Percentiles rank a stretch among this genome's conserved stretches.
Conservation (phyloP, 2,329 filamentous ascomycete genomes). For the Calonectria multiphialidica region DNA sequence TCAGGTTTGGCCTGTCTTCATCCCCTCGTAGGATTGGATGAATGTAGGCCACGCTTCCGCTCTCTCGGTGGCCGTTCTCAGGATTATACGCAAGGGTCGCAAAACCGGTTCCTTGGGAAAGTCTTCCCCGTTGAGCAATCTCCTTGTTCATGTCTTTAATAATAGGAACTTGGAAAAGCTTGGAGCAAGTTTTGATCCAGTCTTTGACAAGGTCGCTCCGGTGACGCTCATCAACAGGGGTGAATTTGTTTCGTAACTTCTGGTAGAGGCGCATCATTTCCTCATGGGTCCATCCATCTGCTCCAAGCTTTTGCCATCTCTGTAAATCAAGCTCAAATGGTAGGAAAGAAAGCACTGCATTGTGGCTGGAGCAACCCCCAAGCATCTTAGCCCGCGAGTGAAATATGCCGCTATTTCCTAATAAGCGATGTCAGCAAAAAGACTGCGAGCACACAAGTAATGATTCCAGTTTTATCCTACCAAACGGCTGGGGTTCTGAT, state of each 20-base stretch:
- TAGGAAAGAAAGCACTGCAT: conserved; percentile 79
- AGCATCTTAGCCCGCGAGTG: conserved; percentile 87
- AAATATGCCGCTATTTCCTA: conserved; percentile 84
- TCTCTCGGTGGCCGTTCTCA: conserved; percentile 9
- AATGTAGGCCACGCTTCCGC: conserved; percentile 22
- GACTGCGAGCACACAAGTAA: no score
- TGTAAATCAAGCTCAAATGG: neutral
- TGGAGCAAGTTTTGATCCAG: neutral
- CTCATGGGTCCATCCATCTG: conserved; percentile 82
- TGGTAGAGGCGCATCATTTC: conserved; percentile 65
- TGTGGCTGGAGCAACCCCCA: conserved; percentile 88
- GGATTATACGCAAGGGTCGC: conserved; percentile 1
- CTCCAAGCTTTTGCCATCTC: conserved; percentile 80
- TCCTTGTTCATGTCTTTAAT: neutral
- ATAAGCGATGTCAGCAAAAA: neutral
- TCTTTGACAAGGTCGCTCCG: neutral
- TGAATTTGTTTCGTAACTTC: neutral
- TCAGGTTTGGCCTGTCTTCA: conserved; percentile 9
- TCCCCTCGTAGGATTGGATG: conserved; percentile 21
- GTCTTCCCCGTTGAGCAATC: neutral
- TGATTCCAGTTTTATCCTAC: conserved; percentile 23
- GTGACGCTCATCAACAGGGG: neutral
- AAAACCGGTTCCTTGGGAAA: neutral
- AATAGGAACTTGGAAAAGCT: neutral
- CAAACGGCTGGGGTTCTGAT: conserved; percentile 74